phyloP scores from a whole-genome alignment of 768 basidiomycete species.

The Termitomyces sp. region DNA sequence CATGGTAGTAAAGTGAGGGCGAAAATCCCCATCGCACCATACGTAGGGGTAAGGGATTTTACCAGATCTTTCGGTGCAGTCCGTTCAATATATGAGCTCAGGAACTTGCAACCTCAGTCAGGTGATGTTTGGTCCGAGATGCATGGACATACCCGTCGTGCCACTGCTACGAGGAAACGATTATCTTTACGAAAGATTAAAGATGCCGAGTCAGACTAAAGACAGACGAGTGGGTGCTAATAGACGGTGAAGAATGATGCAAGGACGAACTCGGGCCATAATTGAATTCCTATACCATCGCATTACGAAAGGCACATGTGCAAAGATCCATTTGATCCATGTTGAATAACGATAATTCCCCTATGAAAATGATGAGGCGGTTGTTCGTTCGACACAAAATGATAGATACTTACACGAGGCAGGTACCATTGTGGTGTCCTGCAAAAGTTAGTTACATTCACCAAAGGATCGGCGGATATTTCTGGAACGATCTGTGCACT shows the following conservation, averaged over 20 bases:
- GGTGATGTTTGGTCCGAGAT: not conserved
- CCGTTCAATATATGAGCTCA: slow-evolving; percentile 40
- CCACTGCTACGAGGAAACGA: slow-evolving; percentile 21
- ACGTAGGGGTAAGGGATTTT: slow-evolving; percentile 43
- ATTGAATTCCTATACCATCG: slow-evolving; percentile 40
- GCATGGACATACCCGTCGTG: slow-evolving; percentile 24
- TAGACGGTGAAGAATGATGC: not conserved
- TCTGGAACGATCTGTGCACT: slow-evolving; percentile 59
- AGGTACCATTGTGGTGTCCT: slow-evolving; percentile 57
- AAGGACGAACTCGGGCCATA: slow-evolving; percentile 37
- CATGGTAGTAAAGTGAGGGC: not conserved
- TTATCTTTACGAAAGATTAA: slow-evolving; percentile 38
- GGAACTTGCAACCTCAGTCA: slow-evolving; percentile 20
- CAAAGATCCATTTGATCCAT: slow-evolving; percentile 49
- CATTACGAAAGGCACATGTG: slow-evolving; percentile 45
- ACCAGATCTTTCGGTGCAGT: slow-evolving; percentile 45
- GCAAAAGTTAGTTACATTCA: slow-evolving; percentile 52
- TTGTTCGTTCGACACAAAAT: not conserved
- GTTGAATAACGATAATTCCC: slow-evolving; percentile 34
- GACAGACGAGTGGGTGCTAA: not conserved
- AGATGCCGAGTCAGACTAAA: slow-evolving; percentile 31
- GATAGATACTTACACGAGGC: slow-evolving; percentile 36
- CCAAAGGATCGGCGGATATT: slow-evolving; percentile 43
- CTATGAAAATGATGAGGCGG: slow-evolving; percentile 18
- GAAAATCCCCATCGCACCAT: slow-evolving; percentile 30